Conservation (phyloP, 2,329 filamentous ascomycete genomes). For the Nannizziopsis barbatae region DNA sequence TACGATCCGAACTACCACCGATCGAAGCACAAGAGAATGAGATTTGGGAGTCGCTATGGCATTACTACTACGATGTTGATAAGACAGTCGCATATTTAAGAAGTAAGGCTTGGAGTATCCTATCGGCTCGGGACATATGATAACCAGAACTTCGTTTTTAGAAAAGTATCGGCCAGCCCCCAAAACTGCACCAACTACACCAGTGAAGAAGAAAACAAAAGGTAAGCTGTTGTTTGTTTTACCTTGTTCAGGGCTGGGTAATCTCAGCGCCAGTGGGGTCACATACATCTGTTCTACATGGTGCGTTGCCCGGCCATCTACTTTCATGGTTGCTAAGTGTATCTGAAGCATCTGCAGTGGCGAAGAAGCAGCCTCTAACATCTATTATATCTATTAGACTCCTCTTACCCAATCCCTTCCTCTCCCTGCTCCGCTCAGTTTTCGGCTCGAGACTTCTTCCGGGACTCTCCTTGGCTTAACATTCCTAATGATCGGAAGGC, state of each 20-base stretch:
- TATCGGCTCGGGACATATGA: too few species aligned
- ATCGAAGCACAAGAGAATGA: conserved; percentile 55
- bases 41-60: conserved; percentile 83
- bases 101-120: conserved; percentile 38
- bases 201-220: conserved; percentile 4
- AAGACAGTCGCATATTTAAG: conserved; percentile 74
- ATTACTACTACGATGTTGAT: conserved; percentile 88
- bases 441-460: conserved; percentile 55
- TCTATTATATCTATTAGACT: background rate
- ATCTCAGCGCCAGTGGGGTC: background rate
- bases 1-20: conserved; percentile 51
- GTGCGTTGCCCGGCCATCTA: conserved; percentile 1
- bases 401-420: conserved; percentile 3
- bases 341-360: conserved; percentile 2
- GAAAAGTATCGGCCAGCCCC: too few species aligned
- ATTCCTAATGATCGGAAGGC: conserved; percentile 56
- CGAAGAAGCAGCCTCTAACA: conserved; percentile 4
- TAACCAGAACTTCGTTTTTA: background rate
- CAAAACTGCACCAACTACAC: background rate
- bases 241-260: background rate
- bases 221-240: conserved; percentile 11
- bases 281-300: background rate
- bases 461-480: conserved; percentile 74
- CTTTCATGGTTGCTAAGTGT: background rate
- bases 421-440: conserved; percentile 24